Percentiles rank a stretch among this genome's conserved stretches.
These are phyloP conservation scores for Lipomyces starkeyi DNA, from an alignment of 805 yeast species.

Conservation along the genomic window DNA sequence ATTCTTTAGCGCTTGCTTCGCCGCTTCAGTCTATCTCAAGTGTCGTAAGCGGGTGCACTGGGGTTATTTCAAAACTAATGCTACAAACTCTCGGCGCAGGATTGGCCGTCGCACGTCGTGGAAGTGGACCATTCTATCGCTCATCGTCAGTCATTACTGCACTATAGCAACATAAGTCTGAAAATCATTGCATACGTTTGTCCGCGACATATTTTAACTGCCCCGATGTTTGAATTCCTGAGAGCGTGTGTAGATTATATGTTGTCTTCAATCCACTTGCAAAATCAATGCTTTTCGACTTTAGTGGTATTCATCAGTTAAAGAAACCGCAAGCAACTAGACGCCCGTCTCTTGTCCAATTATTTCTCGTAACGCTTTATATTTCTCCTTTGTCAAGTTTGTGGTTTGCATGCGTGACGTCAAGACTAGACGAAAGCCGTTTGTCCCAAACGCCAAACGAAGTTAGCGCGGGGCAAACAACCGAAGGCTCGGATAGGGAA, in stretches of 20 bases:
- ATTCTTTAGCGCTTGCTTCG: constrained; percentile 33
- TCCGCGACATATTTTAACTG: background rate
- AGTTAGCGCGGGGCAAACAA: too few species aligned
- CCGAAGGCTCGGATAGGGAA: too few species aligned
- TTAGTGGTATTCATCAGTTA: background rate
- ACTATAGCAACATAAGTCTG: background rate
- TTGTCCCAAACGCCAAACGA: too few species aligned
- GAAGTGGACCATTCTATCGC: constrained; percentile 1
- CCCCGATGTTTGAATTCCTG: background rate
- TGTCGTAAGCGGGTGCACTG: background rate
- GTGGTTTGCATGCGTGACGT: too few species aligned
- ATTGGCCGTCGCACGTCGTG: constrained; percentile 22
- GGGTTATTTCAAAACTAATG: background rate
- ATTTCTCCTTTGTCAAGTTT: too few species aligned
- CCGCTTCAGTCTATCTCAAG: constrained; percentile 35
- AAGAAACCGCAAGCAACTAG: background rate
- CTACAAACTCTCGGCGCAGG: constrained; percentile 27
- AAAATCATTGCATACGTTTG: background rate
- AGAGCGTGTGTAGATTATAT: background rate
- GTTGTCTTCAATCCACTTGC: background rate
- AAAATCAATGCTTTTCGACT: background rate
- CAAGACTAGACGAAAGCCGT: too few species aligned
- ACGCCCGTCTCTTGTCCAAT: too few species aligned
- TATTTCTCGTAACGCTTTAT: too few species aligned
- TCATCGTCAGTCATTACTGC: background rate